These are phyloP conservation scores for Boletus pseudo-olivaceus DNA, from an alignment of 768 basidiomycete genomes.

Conservation along the genomic window DNA sequence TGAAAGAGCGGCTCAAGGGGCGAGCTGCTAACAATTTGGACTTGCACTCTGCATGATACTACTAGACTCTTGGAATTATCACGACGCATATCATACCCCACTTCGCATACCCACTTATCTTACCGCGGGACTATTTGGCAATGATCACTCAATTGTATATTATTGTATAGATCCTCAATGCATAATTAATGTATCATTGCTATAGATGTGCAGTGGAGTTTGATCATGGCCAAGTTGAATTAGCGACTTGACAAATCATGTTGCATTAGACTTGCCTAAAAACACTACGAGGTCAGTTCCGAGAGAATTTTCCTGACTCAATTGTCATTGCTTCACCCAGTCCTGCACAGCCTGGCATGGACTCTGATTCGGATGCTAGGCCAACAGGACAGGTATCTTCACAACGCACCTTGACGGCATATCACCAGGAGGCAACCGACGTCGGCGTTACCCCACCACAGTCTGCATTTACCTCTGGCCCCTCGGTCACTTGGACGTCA, in stretches of 20 bases:
- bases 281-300: not conserved
- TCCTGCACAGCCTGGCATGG: constrained; percentile 16
- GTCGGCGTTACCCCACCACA: constrained; percentile 3
- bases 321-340: not conserved
- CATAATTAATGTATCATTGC: constrained; percentile 10
- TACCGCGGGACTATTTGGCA: constrained; percentile 9
- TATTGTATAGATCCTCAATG: constrained; percentile 6
- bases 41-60: constrained; percentile 2
- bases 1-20: constrained; percentile 3
- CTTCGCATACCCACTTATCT: not conserved
- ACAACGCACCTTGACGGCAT: constrained; percentile 11
- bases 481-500: constrained; percentile 10
- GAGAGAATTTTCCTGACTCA: not conserved
- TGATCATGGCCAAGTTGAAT: not conserved
- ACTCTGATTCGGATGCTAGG: constrained; percentile 10
- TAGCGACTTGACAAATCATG: not conserved
- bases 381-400: constrained; percentile 10
- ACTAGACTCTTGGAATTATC: not conserved
- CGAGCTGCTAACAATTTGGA: not conserved
- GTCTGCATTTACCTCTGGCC: constrained; percentile 5
- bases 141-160: constrained; percentile 10
- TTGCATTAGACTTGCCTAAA: not conserved
- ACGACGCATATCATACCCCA: not conserved
- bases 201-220: not conserved
- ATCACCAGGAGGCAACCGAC: constrained; percentile 14